Percentiles rank a stretch among this genome's conserved stretches.
Conservation (phyloP, 2,329 filamentous ascomycete genomes). For the Seiridium cupressi region DNA sequence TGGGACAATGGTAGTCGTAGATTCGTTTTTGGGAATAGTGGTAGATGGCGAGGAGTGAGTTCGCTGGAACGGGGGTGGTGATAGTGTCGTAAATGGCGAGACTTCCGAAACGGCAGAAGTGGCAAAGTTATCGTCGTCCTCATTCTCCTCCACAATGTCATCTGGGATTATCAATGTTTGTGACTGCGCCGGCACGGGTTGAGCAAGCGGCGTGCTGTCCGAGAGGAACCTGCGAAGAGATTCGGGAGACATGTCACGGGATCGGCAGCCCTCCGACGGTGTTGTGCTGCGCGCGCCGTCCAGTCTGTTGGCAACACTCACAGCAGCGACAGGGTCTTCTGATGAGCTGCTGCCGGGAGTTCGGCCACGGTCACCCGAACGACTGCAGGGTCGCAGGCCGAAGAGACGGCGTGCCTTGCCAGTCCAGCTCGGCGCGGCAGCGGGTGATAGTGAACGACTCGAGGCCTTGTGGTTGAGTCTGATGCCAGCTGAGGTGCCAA, state of each 20-base stretch:
- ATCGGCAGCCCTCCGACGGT: conserved; percentile 41
- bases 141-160: conserved; percentile 47
- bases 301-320: not conserved
- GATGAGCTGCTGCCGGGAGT: conserved; percentile 25
- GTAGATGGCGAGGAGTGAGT: conserved; percentile 26
- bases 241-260: conserved; percentile 55
- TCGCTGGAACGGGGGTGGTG: conserved; percentile 51
- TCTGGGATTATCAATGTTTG: conserved; percentile 39
- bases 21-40: conserved; percentile 14
- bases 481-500: conserved; percentile 30
- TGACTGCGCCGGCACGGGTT: conserved; percentile 29
- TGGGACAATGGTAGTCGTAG: conserved; percentile 16
- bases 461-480: conserved; percentile 32
- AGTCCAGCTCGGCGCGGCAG: conserved; percentile 45
- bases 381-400: conserved; percentile 36
- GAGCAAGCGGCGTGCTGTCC: conserved; percentile 38
- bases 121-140: conserved; percentile 65
- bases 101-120: conserved; percentile 46
- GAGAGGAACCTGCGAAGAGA: conserved; percentile 51
- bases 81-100: conserved; percentile 45
- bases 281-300: conserved; percentile 23
- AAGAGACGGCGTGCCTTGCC: conserved; percentile 47
- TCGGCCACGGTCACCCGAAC: conserved; percentile 32
- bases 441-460: conserved; percentile 45
- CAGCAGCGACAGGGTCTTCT: conserved; percentile 10